Evolutionary conservation across 2,329 filamentous ascomycete genomes (phyloP).

Genomic region (Spiromastix sp.): DNA sequence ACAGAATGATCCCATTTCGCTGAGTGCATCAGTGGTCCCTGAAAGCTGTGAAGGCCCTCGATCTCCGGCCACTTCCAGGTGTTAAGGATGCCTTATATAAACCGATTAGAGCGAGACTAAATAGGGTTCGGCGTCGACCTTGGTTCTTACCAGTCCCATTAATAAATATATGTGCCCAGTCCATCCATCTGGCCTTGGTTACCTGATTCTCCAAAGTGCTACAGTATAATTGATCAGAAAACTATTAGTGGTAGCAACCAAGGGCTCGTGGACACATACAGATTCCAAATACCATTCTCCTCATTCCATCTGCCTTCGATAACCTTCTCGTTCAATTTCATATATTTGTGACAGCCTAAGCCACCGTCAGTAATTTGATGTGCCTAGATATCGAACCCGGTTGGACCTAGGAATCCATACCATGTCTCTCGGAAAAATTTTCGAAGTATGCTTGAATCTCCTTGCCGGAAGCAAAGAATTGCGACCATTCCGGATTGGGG

Average conservation of each 20-base stretch:
- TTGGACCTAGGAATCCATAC: conserved; percentile 5
- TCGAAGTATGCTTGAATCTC: not conserved
- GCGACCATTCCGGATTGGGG: not conserved
- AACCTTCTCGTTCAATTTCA: conserved; percentile 15
- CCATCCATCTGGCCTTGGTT: conserved; percentile 11
- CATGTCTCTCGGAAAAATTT: not conserved
- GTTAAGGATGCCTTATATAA: not conserved
- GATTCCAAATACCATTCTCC: not conserved
- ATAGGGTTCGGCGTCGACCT: too few relatives aligned
- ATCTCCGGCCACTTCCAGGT: conserved; percentile 37
- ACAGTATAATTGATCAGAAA: not conserved
- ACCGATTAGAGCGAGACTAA: too few relatives aligned
- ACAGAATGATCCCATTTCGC: conserved; percentile 30
- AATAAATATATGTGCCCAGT: conserved; percentile 24
- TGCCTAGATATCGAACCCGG: conserved; percentile 10
- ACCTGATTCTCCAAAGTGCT: not conserved
- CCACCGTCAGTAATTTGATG: conserved; percentile 1
- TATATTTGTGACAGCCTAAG: not conserved
- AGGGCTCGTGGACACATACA: not conserved
- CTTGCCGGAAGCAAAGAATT: not conserved
- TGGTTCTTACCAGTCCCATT: conserved; percentile 30
- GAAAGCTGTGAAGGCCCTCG: conserved; percentile 35
- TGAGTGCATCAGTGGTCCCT: conserved; percentile 34
- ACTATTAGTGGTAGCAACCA: too few relatives aligned
- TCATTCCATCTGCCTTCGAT: conserved; percentile 18